Evolutionary conservation across 2,329 filamentous ascomycete species (phyloP).

Genomic region (Neurospora crassa): DNA sequence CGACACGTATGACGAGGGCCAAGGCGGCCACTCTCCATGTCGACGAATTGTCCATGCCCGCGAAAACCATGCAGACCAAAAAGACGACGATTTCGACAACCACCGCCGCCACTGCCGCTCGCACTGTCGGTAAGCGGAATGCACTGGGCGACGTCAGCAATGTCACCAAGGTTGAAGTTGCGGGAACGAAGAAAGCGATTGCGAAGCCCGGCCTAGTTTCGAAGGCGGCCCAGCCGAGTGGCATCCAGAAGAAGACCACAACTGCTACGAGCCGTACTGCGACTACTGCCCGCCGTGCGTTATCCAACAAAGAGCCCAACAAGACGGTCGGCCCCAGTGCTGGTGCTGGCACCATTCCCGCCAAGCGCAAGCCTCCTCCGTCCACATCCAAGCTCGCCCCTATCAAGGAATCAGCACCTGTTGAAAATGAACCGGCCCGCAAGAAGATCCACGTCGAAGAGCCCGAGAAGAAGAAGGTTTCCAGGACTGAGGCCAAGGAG

Average conservation of each 20-base stretch:
- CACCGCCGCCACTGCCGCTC: constrained; percentile 28
- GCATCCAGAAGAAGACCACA: constrained; percentile 67
- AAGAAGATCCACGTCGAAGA: constrained; percentile 54
- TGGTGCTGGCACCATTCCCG: constrained; percentile 56
- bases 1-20: constrained; percentile 83
- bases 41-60: constrained; percentile 48
- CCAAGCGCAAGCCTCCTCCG: constrained; percentile 55
- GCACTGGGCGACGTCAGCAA: constrained; percentile 95
- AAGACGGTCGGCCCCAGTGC: constrained; percentile 67
- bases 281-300: constrained; percentile 48
- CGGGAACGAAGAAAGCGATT: constrained; percentile 65
- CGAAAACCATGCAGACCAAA: constrained; percentile 61
- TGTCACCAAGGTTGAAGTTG: constrained; percentile 66
- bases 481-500: constrained; percentile 24
- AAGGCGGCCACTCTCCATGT: constrained; percentile 68
- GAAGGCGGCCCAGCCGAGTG: constrained; percentile 73
- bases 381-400: constrained; percentile 35
- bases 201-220: constrained; percentile 63
- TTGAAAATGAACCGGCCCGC: constrained; percentile 58
- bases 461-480: constrained; percentile 36
- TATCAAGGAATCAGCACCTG: constrained; percentile 51
- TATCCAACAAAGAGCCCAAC: constrained; percentile 30
- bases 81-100: constrained; percentile 46
- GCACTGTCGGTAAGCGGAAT: constrained; percentile 57
- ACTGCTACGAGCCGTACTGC: constrained; percentile 29